Evolutionary conservation across 495 filamentous ascomycete genomes (phyloP).

Genomic region (Tuber aestivum): DNA sequence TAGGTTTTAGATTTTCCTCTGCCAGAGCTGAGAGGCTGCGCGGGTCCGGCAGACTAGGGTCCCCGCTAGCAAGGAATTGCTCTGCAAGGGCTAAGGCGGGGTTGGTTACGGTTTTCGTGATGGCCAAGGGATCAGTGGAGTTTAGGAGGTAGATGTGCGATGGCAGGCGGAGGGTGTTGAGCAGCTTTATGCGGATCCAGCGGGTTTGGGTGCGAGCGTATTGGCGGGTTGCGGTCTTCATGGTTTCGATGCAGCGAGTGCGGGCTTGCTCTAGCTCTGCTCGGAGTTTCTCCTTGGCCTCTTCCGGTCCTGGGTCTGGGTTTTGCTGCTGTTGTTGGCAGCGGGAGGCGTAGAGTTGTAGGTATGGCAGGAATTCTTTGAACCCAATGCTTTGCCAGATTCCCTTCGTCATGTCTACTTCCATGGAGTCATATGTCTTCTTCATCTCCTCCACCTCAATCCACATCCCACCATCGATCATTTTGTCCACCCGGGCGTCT

Average conservation of each 20-base stretch:
- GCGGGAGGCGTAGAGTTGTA: constrained; percentile 49
- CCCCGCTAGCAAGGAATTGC: constrained; percentile 53
- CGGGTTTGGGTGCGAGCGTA: constrained; percentile 76
- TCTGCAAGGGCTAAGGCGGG: neutral
- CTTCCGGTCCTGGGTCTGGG: constrained; percentile 1
- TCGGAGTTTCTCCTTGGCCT: constrained; percentile 26
- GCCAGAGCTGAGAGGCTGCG: constrained; percentile 57
- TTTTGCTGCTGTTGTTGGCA: neutral
- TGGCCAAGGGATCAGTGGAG: constrained; percentile 57
- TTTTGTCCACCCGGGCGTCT: constrained; percentile 69
- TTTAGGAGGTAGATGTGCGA: constrained; percentile 66
- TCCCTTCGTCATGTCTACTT: constrained; percentile 65
- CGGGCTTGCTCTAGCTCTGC: constrained; percentile 42
- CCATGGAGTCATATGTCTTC: constrained; percentile 54
- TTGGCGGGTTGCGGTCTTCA: constrained; percentile 73
- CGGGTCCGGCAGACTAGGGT: constrained; percentile 53
- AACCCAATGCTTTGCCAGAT: constrained; percentile 97
- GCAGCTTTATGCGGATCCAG: constrained; percentile 80
- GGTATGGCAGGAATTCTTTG: constrained; percentile 74
- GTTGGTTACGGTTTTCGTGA: constrained; percentile 52
- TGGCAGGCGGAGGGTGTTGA: constrained; percentile 51
- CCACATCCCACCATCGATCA: constrained; percentile 68
- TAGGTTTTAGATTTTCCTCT: constrained; percentile 52
- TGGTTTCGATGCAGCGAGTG: constrained; percentile 47
- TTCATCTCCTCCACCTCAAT: constrained; percentile 58